Base-by-base conservation (phyloP, 257 asterid species). In the Thymus quinquecostatus region DNA sequence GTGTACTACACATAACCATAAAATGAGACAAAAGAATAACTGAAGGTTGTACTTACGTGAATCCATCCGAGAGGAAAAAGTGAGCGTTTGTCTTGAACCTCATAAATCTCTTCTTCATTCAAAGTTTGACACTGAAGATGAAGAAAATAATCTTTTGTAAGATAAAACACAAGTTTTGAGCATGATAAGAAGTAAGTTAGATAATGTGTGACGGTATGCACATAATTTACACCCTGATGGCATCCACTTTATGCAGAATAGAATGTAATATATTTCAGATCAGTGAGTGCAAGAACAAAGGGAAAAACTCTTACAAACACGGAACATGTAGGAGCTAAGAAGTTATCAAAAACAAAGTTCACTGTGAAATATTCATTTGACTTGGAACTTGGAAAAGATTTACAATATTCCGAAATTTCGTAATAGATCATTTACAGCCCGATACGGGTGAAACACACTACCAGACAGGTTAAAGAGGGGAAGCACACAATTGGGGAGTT, bases 21-120 rank as follows among this genome's bases (percentile, higher is more conserved):
- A 64, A 41, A 34, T 64, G 50, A 74, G 57, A 40, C 8, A 9
- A 70, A 13, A 54, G 36, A 73, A 33, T 10, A 14, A 47, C 54
- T 53, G 60, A 40, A 58, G 49, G 2, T 47, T 43, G 33, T 32
- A 85, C 99, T 91, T 84, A 91, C 99, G 68, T 94, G 99, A 82
- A 94, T 94, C 99, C 99, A 94, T 33, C 99, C 99, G 73, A 94
- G 99, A 40, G 88, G 90, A 59, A 94, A 91, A 66, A 91, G 97
- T 50, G 96, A 86, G 8, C 75, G 86, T 69, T 77, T 83, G 84
- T 91, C 98, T 77, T 91, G 99, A 81, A 83, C 83, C 21, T 95
- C 99, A 64, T 72, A 91, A 56, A 95, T 81, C 77, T 95, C 98
- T 76, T 95, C 99, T 83, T 95, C 99, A 72, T 95, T 95, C 84